A percentile compares a stretch with the other conserved stretches of the same genome.
These are phyloP conservation scores for Coemansia furcata DNA, from an alignment of 192 early-diverging fungal species.

Conservation along the genomic window DNA sequence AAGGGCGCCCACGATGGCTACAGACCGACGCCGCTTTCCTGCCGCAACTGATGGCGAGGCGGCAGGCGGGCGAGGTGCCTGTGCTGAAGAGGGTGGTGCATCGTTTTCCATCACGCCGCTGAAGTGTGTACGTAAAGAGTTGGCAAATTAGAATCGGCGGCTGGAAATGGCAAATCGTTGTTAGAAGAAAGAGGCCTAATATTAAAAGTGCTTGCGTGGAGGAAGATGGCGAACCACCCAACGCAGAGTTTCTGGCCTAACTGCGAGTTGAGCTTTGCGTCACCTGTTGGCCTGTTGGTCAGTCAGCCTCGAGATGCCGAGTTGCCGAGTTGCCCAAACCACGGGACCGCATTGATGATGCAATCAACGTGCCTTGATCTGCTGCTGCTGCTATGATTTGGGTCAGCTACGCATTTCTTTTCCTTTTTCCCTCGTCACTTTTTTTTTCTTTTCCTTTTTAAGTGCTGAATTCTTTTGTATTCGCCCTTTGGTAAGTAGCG, in stretches of 20 bases:
- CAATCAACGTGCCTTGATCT: background rate
- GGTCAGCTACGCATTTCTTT: background rate
- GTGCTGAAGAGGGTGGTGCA: background rate
- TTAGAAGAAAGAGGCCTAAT: background rate
- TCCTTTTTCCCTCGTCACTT: background rate
- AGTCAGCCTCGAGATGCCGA: background rate
- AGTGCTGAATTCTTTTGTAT: background rate
- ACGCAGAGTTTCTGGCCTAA: background rate
- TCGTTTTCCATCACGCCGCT: background rate
- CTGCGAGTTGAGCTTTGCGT: background rate
- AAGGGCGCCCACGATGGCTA: background rate
- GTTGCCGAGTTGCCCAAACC: background rate
- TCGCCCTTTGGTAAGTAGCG: constrained; percentile 2
- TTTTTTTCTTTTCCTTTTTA: background rate
- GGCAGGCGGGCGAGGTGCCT: background rate
- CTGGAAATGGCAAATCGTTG: background rate
- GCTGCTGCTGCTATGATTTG: background rate
- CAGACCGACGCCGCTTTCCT: constrained; percentile 2
- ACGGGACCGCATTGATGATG: background rate
- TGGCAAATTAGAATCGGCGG: background rate
- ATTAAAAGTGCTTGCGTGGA: background rate
- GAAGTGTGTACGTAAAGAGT: background rate
- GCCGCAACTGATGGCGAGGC: constrained; percentile 1
- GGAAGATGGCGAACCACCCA: background rate
- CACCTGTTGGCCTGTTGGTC: background rate